Percentiles rank a stretch among this genome's conserved stretches.
Evolutionary conservation across 2,329 filamentous ascomycete genomes (phyloP).

Genomic region (Neofusicoccum cordaticola): DNA sequence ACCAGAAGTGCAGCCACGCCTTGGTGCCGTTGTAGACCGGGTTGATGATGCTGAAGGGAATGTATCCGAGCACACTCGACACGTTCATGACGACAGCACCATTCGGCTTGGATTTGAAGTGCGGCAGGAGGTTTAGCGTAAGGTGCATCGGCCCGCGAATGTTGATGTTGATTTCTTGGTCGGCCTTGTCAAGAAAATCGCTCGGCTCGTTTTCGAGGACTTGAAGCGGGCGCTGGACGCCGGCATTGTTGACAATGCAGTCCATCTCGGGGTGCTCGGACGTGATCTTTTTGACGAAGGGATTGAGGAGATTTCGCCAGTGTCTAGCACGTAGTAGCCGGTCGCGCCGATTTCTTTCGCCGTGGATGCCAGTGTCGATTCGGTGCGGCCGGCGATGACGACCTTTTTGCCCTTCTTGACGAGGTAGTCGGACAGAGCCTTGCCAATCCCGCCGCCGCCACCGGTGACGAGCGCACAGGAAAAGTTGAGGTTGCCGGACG

Average conservation of each 20-base stretch:
- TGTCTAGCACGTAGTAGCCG: conserved; percentile 55
- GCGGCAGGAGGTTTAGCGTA: conserved; percentile 47
- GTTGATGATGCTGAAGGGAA: conserved; percentile 54
- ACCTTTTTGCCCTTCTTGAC: conserved; percentile 48
- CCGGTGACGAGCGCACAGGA: conserved; percentile 45
- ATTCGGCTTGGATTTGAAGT: conserved; percentile 45
- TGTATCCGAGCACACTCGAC: conserved; percentile 52
- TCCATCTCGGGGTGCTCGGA: conserved; percentile 54
- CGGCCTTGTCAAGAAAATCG: conserved; percentile 51
- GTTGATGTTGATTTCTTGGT: conserved; percentile 59
- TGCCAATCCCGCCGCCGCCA: conserved; percentile 53
- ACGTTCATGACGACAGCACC: conserved; percentile 53
- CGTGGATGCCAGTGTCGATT: conserved; percentile 50
- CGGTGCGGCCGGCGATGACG: conserved; percentile 54
- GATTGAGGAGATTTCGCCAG: conserved; percentile 45
- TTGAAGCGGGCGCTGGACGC: conserved; percentile 55
- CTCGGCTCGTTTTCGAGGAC: conserved; percentile 35
- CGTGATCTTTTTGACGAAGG: conserved; percentile 49
- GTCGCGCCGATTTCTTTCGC: conserved; percentile 45
- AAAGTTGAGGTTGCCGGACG: conserved; percentile 30
- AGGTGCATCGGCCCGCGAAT: conserved; percentile 59
- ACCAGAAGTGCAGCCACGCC: conserved; percentile 57
- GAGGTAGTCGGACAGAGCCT: conserved; percentile 48
- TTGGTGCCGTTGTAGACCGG: conserved; percentile 61
- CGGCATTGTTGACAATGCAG: conserved; percentile 60